Percentiles rank a stretch among this genome's conserved stretches.
Evolutionary conservation across 2,329 filamentous ascomycete species (phyloP).

Genomic region (Fusarium odoratissimum): DNA sequence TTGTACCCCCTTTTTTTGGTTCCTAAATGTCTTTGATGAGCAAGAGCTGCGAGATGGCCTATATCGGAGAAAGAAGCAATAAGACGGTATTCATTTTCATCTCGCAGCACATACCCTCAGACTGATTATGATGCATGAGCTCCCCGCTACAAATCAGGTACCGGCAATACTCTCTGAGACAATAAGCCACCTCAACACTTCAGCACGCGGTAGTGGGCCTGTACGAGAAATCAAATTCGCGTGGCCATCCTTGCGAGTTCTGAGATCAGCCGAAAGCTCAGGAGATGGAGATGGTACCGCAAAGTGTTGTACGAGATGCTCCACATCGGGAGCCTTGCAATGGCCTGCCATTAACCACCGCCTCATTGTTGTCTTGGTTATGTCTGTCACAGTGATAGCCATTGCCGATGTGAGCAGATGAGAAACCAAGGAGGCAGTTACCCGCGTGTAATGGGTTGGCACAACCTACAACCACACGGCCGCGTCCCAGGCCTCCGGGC

Average conservation of each 20-base stretch:
- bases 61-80: not conserved
- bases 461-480: constrained; percentile 39
- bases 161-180: constrained; percentile 16
- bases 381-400: constrained; percentile 15
- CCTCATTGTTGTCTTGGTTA: constrained; percentile 13
- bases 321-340: constrained; percentile 4
- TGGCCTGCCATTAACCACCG: constrained; percentile 5
- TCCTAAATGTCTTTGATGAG: not conserved
- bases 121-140: not conserved
- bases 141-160: not conserved
- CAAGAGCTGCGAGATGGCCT: not conserved
- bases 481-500: constrained; percentile 43
- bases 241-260: constrained; percentile 15
- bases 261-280: constrained; percentile 2
- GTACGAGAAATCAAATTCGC: constrained; percentile 1
- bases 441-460: constrained; percentile 16
- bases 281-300: not conserved
- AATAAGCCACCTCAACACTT: constrained; percentile 21
- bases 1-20: not conserved
- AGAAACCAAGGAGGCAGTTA: constrained; percentile 32
- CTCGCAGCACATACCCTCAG: not conserved
- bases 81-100: not conserved
- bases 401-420: constrained; percentile 15
- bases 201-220: constrained; percentile 13
- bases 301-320: constrained; percentile 1